Base-by-base conservation (phyloP, 2,329 filamentous ascomycete species). In the Aureobasidium namibiae region DNA sequence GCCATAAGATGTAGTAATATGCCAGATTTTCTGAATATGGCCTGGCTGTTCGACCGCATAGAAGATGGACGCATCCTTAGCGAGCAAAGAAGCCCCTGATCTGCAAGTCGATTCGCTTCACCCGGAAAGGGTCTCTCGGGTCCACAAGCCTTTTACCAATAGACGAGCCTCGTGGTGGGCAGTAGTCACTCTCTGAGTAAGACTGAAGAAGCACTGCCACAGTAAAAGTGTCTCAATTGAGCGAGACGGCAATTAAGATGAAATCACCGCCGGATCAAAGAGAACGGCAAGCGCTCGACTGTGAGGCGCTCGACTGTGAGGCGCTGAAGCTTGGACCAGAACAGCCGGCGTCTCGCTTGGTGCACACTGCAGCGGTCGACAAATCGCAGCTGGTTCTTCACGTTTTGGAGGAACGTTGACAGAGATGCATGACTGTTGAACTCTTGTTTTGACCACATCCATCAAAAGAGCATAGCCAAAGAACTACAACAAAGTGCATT, bases 191-290 rank as follows among this genome's bases (percentile, higher is more conserved):
- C 2, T 26, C 26, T 4, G 11, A 16, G 39, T 24, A 45, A 34
- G 39, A 34, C 52, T 18, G 18, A 39, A 31, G 18, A 29, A 57
- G 42, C 54, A 57, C 54, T 57, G 54, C 54, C 54, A 57, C 54
- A 29, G 31, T 21, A 23, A 16, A 29, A 24, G 18, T 14, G 31
- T n/a, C 52, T 45, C 18, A 18, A 44, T 45, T 13, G 39, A 36
- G 52, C 38, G 29, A 56, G 16, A 23, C 9, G 1, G 9, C 18
- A 56, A 56, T 56, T 13, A 34, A 44, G 53, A 29, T 46, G 31
- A 48, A 57, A 33, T 57, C 54, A 57, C 33, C 24, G 29, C n/a
- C 16, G 14, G 21, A 24, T 21, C 18, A 14, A 29, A 39, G 31
- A 16, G 13, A 23, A 57, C 11, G 21, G 23, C n/a, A 24, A 50